These are phyloP conservation scores for Bryopsis sp. DNA, from an alignment of 139 green algal species.

Conservation along the genomic window DNA sequence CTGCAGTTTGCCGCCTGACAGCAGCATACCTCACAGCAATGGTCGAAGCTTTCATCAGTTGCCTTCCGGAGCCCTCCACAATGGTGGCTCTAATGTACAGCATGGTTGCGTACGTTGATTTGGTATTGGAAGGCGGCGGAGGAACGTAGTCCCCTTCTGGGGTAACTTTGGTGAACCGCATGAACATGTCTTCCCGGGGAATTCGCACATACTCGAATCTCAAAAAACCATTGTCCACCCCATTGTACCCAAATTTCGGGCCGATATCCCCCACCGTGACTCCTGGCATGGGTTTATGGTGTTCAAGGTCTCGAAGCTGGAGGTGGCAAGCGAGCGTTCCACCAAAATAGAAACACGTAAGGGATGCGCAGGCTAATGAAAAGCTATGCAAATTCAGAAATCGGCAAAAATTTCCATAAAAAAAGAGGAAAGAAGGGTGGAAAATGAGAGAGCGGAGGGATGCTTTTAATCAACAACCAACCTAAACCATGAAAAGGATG, in stretches of 20 bases:
- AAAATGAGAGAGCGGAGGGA: too few species aligned
- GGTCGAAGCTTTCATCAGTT: conserved; percentile 66
- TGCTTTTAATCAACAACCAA: too few species aligned
- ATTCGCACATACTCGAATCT: conserved; percentile 60
- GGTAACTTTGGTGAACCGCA: conserved; percentile 69
- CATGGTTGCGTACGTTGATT: conserved; percentile 90
- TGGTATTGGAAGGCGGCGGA: conserved; percentile 70
- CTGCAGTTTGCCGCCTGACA: conserved; percentile 71
- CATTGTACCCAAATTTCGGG: conserved; percentile 83
- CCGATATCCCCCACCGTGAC: conserved; percentile 90
- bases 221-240: conserved; percentile 86
- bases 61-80: conserved; percentile 42
- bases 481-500: too few species aligned
- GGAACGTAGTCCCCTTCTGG: conserved; percentile 71
- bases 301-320: conserved; percentile 67
- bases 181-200: conserved; percentile 77
- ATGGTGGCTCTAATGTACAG: conserved; percentile 83
- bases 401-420: too few species aligned
- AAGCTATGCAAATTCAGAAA: too few species aligned
- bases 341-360: too few species aligned
- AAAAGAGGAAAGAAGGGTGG: too few species aligned
- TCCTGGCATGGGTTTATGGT: conserved; percentile 74
- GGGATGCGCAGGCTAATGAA: too few species aligned
- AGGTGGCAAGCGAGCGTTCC: too few species aligned
- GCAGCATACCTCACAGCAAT: conserved; percentile 79